Evolutionary conservation across 208 protist genomes (phyloP).

Genomic region (Histomonas meleagridis): DNA sequence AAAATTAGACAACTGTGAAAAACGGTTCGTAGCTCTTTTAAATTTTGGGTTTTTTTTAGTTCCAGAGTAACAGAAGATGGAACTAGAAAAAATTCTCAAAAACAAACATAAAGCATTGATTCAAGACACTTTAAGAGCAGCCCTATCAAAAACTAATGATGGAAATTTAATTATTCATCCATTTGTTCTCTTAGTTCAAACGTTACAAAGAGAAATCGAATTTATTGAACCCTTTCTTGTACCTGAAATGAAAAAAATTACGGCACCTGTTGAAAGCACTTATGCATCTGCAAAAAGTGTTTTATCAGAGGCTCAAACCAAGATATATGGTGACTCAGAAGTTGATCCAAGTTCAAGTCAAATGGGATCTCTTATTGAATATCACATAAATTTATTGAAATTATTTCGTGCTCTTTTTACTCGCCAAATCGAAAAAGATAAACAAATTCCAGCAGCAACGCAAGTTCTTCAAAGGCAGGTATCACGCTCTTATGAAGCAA

Average conservation of each 20-base stretch:
- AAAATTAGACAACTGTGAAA: too few relatives aligned
- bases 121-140: background rate
- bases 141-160: background rate
- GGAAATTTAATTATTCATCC: background rate
- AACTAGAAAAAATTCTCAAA: too few relatives aligned
- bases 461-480: background rate
- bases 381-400: background rate
- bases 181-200: background rate
- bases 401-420: background rate
- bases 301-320: background rate
- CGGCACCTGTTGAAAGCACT: background rate
- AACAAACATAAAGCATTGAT: slow-evolving; percentile 13
- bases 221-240: background rate
- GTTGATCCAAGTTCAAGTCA: background rate
- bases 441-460: background rate
- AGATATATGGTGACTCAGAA: background rate
- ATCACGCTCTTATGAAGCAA: background rate
- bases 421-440: background rate
- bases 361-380: background rate
- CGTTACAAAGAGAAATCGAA: background rate
- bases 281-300: background rate
- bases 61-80: too few relatives aligned
- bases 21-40: too few relatives aligned
- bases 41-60: too few relatives aligned
- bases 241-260: background rate